Evolutionary conservation across 2,329 filamentous ascomycete genomes (phyloP), one percentile per base, ranked within the genome.

Genomic region (Lasiodiplodia hormozganensis): DNA sequence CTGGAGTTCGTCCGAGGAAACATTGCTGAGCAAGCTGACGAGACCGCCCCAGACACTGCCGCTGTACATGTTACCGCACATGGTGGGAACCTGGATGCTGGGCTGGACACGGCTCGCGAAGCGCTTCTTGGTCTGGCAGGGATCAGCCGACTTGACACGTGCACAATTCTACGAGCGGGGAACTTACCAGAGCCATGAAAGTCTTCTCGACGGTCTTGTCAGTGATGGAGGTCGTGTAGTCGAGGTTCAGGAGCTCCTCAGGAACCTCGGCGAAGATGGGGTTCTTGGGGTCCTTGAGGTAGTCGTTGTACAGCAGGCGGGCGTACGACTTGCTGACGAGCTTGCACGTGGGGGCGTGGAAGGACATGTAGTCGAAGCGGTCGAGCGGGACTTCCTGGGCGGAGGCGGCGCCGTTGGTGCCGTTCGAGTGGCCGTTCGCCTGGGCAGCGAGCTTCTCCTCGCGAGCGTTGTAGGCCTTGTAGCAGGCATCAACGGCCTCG

Each of bases 51-150:
- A 86, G 65, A 86, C 83, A 69, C 82, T 84, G 36, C 82, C 84
- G 71, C 81, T 84, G 82, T 86, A 86, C 84, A 86, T 86, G 82
- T 86, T 86, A 67, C 84, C 84, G 78, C 84, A 85, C 79, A 82
- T 81, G 71, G 84, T 85, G 10, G 84, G 84, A 28, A 85, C 81
- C 71, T 84, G 75, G 71, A 85, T 83, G 69, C 80, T 76, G 31
- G 84, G 84, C 78, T 85, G 82, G 51, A 86, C 84, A 69, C 83
- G 83, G 64, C 79, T 70, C 57, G 79, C 80, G 73, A 85, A 85
- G 60, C 83, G 80, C 81, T 85, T 85, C 82, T 85, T 85, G 53
- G 83, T 74, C 67, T 68, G 47, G 10, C 7, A n/a, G 47, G 36
- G 3, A 3, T 68, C 62, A 68, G 66, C 56, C 36, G 31, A 18